These are phyloP conservation scores for Ascochyta rabiei DNA, from an alignment of 2,329 filamentous ascomycete genomes.

Conservation along the genomic window DNA sequence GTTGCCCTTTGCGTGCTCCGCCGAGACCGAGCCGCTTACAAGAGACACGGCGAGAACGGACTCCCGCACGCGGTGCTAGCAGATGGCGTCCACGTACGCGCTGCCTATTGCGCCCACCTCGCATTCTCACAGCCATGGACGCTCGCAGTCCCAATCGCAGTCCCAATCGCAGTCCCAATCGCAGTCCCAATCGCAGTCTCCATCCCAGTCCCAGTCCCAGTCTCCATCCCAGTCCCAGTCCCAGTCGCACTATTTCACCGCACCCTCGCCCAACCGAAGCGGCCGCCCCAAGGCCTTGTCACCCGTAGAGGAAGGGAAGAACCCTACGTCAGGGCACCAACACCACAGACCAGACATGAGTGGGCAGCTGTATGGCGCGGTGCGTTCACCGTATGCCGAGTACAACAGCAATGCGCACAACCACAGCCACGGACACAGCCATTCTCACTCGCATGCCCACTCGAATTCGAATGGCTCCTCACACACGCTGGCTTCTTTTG, in stretches of 20 bases:
- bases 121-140: slow-evolving; percentile 45
- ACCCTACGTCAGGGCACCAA: slow-evolving; percentile 29
- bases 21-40: slow-evolving; percentile 17
- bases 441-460: slow-evolving; percentile 37
- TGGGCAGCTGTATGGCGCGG: slow-evolving; percentile 41
- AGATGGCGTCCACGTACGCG: slow-evolving; percentile 55
- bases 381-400: slow-evolving; percentile 37
- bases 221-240: too few relatives aligned
- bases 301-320: slow-evolving; percentile 28
- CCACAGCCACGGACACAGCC: slow-evolving; percentile 28
- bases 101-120: slow-evolving; percentile 46
- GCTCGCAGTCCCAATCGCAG: slow-evolving; percentile 38
- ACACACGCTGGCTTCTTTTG: slow-evolving; percentile 38
- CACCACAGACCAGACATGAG: slow-evolving; percentile 43
- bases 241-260: slow-evolving; percentile 38
- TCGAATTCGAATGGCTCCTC: slow-evolving; percentile 38
- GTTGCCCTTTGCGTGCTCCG: slow-evolving; percentile 20
- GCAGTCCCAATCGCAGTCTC: slow-evolving; percentile 31
- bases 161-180: slow-evolving; percentile 45
- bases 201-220: too few relatives aligned
- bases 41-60: slow-evolving; percentile 28
- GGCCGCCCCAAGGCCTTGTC: slow-evolving; percentile 25
- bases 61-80: slow-evolving; percentile 23
- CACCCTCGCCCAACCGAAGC: slow-evolving; percentile 31
- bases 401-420: slow-evolving; percentile 32